phyloP scores from a whole-genome alignment of 2,329 filamentous ascomycete species.

The Pseudogymnoascus sp. region DNA sequence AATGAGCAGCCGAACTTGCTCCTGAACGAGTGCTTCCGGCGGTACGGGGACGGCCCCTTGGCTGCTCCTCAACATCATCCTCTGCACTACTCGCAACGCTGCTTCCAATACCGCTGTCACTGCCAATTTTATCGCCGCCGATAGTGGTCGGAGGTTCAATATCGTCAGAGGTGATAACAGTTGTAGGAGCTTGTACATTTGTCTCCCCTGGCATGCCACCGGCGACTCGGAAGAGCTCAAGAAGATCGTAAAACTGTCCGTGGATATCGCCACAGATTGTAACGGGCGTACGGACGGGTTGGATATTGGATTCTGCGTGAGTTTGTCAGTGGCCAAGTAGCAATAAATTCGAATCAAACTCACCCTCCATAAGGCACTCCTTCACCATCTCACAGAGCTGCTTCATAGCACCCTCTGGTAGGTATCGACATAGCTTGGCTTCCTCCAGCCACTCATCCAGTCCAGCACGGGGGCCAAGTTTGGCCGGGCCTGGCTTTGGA shows the following conservation, averaged over 20 bases:
- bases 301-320: conserved; percentile 86
- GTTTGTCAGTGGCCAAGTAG: conserved; percentile 16
- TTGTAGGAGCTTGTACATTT: conserved; percentile 57
- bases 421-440: conserved; percentile 93
- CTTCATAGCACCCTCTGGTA: conserved; percentile 96
- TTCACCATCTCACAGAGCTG: conserved; percentile 98
- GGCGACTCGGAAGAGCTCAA: conserved; percentile 93
- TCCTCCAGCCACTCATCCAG: conserved; percentile 95
- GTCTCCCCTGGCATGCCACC: conserved; percentile 91
- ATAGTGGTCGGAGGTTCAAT: conserved; percentile 81
- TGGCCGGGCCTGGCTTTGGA: conserved; percentile 85
- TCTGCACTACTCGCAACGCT: conserved; percentile 42
- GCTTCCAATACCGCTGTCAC: conserved; percentile 39
- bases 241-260: conserved; percentile 95
- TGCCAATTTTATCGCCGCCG: conserved; percentile 62
- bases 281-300: conserved; percentile 92
- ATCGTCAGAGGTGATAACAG: conserved; percentile 79
- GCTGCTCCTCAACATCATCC: conserved; percentile 41
- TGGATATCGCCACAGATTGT: conserved; percentile 98
- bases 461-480: conserved; percentile 71
- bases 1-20: conserved; percentile 31
- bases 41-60: conserved; percentile 38
- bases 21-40: conserved; percentile 34
- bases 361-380: conserved; percentile 97
- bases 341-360: conserved; percentile 19